Conservation (phyloP, 495 filamentous ascomycete genomes). For the Penicillium turbatum region DNA sequence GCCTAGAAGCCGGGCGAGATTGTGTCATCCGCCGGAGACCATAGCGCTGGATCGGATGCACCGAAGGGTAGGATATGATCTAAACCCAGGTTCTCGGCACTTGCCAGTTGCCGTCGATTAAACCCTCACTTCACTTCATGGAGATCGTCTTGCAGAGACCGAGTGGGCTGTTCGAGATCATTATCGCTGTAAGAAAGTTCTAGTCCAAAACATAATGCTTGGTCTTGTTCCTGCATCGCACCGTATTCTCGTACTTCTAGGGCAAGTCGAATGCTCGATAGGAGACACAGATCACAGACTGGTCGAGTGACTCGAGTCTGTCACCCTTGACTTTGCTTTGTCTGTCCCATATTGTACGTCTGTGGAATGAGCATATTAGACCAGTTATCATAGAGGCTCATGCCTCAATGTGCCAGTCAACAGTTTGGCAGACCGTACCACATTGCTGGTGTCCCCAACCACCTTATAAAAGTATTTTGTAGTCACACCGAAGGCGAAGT, state of each 20-base stretch:
- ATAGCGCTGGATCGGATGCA: not conserved
- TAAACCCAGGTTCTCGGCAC: not conserved
- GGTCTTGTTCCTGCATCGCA: not conserved
- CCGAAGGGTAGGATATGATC: not conserved
- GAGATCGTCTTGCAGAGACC: constrained; percentile 6
- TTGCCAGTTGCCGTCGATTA: not conserved
- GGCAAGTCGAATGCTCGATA: constrained; percentile 10
- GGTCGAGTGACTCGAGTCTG: constrained; percentile 9
- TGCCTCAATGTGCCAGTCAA: too few species aligned
- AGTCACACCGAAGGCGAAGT: not conserved
- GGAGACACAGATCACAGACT: constrained; percentile 7
- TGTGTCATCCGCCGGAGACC: not conserved
- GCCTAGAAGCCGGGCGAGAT: not conserved
- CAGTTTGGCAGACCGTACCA: constrained; percentile 1
- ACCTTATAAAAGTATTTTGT: not conserved
- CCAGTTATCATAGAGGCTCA: too few species aligned
- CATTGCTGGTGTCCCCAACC: not conserved
- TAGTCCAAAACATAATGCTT: not conserved
- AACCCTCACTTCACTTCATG: not conserved
- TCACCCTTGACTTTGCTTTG: constrained; percentile 18
- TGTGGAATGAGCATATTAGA: not conserved
- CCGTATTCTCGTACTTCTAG: constrained; percentile 7
- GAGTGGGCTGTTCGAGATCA: constrained; percentile 7
- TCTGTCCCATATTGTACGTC: constrained; percentile 11
- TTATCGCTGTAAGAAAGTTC: not conserved